Evolutionary conservation across 768 basidiomycete genomes (phyloP).

Genomic region (Rossbeevera mucosa): DNA sequence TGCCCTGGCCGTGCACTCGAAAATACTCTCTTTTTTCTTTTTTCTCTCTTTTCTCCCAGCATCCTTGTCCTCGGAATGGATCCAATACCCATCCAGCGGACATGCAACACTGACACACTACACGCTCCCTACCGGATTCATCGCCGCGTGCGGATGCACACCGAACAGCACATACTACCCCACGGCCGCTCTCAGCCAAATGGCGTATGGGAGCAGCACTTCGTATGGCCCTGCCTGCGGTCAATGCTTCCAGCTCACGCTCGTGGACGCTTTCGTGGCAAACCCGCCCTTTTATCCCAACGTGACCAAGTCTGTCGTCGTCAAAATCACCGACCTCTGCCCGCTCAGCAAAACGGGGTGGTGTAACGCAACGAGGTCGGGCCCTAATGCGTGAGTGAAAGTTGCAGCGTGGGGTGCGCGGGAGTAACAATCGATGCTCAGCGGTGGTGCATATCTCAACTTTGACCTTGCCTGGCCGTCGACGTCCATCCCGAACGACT

Average conservation of each 20-base stretch:
- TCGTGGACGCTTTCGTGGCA: slow-evolving; percentile 62
- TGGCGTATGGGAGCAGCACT: slow-evolving; percentile 74
- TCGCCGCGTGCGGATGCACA: slow-evolving; percentile 77
- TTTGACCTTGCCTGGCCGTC: slow-evolving; percentile 84
- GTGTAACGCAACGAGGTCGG: slow-evolving; percentile 62
- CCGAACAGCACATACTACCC: slow-evolving; percentile 62
- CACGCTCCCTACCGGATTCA: slow-evolving; percentile 37
- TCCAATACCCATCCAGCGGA: slow-evolving; percentile 57
- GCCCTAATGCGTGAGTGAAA: slow-evolving; percentile 59
- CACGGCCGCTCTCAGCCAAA: slow-evolving; percentile 74
- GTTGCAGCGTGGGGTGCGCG: not conserved
- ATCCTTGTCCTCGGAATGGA: slow-evolving; percentile 45
- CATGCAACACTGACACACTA: slow-evolving; percentile 80
- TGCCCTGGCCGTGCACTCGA: slow-evolving; percentile 4
- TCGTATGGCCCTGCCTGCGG: slow-evolving; percentile 74
- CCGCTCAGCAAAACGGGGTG: slow-evolving; percentile 58
- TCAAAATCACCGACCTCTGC: slow-evolving; percentile 81
- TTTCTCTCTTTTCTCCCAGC: slow-evolving; percentile 25
- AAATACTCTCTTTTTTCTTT: slow-evolving; percentile 20
- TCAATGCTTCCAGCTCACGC: slow-evolving; percentile 72
- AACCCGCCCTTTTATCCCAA: slow-evolving; percentile 68
- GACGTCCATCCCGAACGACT: slow-evolving; percentile 58
- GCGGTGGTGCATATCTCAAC: slow-evolving; percentile 67
- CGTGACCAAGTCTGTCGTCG: slow-evolving; percentile 53
- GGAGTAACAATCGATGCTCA: slow-evolving; percentile 25